A percentile compares a stretch with the other conserved stretches of the same genome.
Evolutionary conservation across 1,139 yeast genomes (phyloP).

Genomic region (Kodamaea arcana): DNA sequence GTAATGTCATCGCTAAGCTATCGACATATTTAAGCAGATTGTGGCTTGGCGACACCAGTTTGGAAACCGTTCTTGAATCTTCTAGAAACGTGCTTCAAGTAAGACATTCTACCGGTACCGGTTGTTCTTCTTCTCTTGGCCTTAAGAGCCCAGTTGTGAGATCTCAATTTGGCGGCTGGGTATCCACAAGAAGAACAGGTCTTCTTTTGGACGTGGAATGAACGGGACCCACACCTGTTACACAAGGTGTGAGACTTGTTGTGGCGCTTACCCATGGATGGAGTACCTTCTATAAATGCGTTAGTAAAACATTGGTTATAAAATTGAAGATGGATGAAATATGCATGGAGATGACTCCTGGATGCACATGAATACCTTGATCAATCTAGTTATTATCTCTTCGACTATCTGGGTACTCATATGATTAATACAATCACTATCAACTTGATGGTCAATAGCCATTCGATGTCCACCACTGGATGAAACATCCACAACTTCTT

Average conservation of each 20-base stretch:
- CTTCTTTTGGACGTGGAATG: constrained; percentile 99
- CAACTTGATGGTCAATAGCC: no score
- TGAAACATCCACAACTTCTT: no score
- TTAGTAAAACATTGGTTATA: constrained; percentile 8
- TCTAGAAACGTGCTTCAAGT: constrained; percentile 95
- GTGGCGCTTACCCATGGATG: constrained; percentile 99
- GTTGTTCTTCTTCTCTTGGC: constrained; percentile 99
- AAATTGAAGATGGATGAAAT: background rate
- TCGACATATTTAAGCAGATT: constrained; percentile 29
- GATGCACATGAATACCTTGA: no score
- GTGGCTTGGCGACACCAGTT: constrained; percentile 71
- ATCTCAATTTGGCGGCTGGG: constrained; percentile 99
- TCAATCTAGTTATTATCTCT: no score
- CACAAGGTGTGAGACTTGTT: constrained; percentile 99
- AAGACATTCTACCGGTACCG: constrained; percentile 99
- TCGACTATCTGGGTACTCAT: no score
- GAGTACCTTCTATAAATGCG: constrained; percentile 86
- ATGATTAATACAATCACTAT: no score
- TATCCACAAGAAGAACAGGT: constrained; percentile 99
- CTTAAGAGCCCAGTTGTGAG: constrained; percentile 98
- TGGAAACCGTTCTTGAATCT: constrained; percentile 99
- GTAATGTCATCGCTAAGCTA: background rate
- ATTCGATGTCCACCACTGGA: no score
- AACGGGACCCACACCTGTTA: constrained; percentile 99
- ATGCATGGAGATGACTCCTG: no score